These are phyloP conservation scores for Tinospora cordifolia DNA, from an alignment of 164 flowering plant genomes.

Conservation along the genomic window DNA sequence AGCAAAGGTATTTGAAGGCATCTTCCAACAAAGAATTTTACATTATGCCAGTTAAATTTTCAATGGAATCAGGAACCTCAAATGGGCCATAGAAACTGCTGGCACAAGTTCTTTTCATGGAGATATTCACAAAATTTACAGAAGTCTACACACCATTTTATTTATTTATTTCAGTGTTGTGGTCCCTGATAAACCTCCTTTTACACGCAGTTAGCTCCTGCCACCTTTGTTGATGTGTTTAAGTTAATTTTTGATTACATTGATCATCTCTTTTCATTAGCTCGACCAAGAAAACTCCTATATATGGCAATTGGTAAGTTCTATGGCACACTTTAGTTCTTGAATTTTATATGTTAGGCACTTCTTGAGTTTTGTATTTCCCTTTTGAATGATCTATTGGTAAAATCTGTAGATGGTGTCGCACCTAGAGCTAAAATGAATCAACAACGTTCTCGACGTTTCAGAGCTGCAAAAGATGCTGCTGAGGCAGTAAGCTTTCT, in stretches of 20 bases:
- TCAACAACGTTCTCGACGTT: conserved; percentile 93
- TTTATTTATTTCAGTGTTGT: neutral
- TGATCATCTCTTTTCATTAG: conserved; percentile 69
- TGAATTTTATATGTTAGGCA: neutral
- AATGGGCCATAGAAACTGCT: too few relatives aligned
- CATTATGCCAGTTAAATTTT: too few relatives aligned
- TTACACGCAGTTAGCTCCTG: conserved; percentile 28
- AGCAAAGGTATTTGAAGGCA: too few relatives aligned
- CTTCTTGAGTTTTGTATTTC: neutral
- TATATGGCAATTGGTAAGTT: conserved; percentile 85
- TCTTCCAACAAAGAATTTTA: too few relatives aligned
- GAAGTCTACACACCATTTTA: too few relatives aligned
- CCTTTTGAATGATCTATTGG: neutral
- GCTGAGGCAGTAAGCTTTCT: conserved; percentile 63
- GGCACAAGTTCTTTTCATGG: too few relatives aligned
- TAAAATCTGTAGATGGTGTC: conserved; percentile 67
- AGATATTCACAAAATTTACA: too few relatives aligned
- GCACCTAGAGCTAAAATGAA: conserved; percentile 99
- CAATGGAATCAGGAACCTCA: too few relatives aligned
- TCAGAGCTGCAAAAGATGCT: conserved; percentile 95
- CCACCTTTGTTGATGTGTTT: conserved; percentile 74
- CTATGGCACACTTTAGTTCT: neutral
- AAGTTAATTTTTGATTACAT: conserved; percentile 86
- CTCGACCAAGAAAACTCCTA: conserved; percentile 89
- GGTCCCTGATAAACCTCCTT: neutral